Percentiles rank a stretch among this genome's conserved stretches.
phyloP scores from a whole-genome alignment of 805 yeast species.

The Candida pini region DNA sequence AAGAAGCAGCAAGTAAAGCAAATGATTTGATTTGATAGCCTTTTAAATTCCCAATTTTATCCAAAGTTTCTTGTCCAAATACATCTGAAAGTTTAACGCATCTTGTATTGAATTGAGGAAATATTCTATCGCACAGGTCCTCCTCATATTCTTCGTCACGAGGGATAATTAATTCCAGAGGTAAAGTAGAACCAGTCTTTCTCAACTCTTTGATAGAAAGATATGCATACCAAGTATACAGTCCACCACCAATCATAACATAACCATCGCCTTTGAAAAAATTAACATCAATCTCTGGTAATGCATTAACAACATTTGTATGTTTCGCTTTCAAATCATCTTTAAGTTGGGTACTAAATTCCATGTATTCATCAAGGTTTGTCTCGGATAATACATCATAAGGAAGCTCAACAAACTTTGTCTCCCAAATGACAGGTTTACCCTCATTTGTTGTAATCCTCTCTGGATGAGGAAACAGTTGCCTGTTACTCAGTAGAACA shows the following conservation, averaged over 20 bases:
- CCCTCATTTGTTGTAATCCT: slow-evolving; percentile 11
- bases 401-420: slow-evolving; percentile 13
- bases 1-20: slow-evolving; percentile 40
- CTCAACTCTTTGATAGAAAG: slow-evolving; percentile 36
- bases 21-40: slow-evolving; percentile 38
- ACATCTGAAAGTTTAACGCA: slow-evolving; percentile 36
- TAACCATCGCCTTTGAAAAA: slow-evolving; percentile 27
- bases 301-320: slow-evolving; percentile 32
- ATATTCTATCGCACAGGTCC: slow-evolving; percentile 29
- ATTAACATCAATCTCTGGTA: slow-evolving; percentile 36
- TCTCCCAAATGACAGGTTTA: slow-evolving; percentile 20
- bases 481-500: slow-evolving; percentile 8
- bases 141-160: slow-evolving; percentile 34
- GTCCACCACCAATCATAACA: slow-evolving; percentile 40
- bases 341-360: slow-evolving; percentile 35
- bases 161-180: slow-evolving; percentile 41
- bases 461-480: slow-evolving; percentile 17
- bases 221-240: slow-evolving; percentile 36
- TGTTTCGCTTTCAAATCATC: slow-evolving; percentile 43
- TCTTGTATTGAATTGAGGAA: slow-evolving; percentile 36
- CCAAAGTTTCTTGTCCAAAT: slow-evolving; percentile 24
- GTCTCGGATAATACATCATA: slow-evolving; percentile 12
- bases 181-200: slow-evolving; percentile 36
- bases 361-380: slow-evolving; percentile 12
- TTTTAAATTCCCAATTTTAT: slow-evolving; percentile 15